These are phyloP conservation scores for Yamadazyma laniorum DNA, from an alignment of 805 yeast genomes.

Conservation along the genomic window DNA sequence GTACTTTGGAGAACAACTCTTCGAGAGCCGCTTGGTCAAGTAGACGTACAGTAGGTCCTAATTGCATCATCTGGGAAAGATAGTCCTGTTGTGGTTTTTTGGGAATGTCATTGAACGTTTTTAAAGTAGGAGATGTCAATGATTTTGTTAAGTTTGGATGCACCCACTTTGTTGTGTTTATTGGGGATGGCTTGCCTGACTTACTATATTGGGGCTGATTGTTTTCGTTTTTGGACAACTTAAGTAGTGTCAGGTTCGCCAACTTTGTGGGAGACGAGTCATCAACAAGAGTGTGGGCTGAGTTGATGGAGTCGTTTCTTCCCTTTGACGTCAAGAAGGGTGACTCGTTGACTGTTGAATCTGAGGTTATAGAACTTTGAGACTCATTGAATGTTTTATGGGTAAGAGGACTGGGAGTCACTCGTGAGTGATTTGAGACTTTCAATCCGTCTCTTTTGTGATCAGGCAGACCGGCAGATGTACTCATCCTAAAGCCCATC, in stretches of 20 bases:
- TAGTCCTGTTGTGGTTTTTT: slow-evolving; percentile 8
- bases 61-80: slow-evolving; percentile 1
- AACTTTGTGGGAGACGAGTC: slow-evolving; percentile 6
- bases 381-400: slow-evolving; percentile 10
- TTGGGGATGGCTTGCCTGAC: not conserved
- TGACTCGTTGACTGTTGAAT: slow-evolving; percentile 10
- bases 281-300: slow-evolving; percentile 10
- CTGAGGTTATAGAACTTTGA: slow-evolving; percentile 9
- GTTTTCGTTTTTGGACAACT: slow-evolving; percentile 7
- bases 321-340: slow-evolving; percentile 6
- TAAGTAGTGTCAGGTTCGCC: slow-evolving; percentile 3
- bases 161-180: not conserved
- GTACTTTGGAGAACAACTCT: slow-evolving; percentile 5
- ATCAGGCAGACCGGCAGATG: not conserved
- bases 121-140: slow-evolving; percentile 11
- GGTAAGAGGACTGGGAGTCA: slow-evolving; percentile 2
- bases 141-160: slow-evolving; percentile 7
- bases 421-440: too few relatives aligned
- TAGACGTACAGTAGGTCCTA: slow-evolving; percentile 6
- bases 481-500: too few relatives aligned
- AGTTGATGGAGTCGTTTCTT: slow-evolving; percentile 9
- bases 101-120: slow-evolving; percentile 4
- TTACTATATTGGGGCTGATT: slow-evolving; percentile 1
- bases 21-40: slow-evolving; percentile 3
- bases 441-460: not conserved